Base-by-base conservation (phyloP, 768 basidiomycete species). In the Rhodotorula diobovata region DNA sequence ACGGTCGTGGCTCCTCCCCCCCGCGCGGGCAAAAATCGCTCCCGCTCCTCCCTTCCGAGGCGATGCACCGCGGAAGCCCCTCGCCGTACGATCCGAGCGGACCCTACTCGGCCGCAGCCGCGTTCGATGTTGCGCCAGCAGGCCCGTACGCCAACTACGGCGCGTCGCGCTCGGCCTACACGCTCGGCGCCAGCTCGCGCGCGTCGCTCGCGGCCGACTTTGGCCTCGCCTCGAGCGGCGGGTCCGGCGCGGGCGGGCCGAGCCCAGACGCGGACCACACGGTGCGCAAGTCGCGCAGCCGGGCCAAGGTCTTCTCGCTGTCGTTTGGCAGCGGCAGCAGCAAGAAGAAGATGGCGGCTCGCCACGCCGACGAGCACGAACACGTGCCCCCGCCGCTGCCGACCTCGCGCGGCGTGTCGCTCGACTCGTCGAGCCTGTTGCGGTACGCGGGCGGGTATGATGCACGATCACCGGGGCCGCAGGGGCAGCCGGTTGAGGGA, bases 161-260 rank as follows among this genome's bases (percentile, higher is more conserved):
- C 32, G 72, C 41, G 2, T 58, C 72, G 2, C 60, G 72, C 23
- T 74, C 72, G n/a, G 68, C 68, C 25, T 70, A 74, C 54, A 67
- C 72, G 41, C 58, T 74, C 63, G 54, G 20, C 51, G 9, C 34
- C 20, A 20, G 2, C 10, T 59, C 58, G 39, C 45, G 46, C 9
- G 28, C 43, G 43, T 32, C 30, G 43, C 30, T 45, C 37, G 35
- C 12, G 16, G 48, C 32, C 32, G 68, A 59, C 15, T 59, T 63
- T 8, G 48, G 57, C 35, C 35, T 21, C 41, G 60, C 30, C 20
- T 9, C 23, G 28, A 11, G 25, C 16, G 35, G 25, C 25, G 39
- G 2, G 25, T 37, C 51, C 50, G 5, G 35, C 28, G 34, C 59
- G 58, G 48, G 34, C 60, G 45, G 20, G 10, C 45, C 63, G 32